Conservation (phyloP, 768 basidiomycete genomes). For the Hortiboletus campestris region DNA sequence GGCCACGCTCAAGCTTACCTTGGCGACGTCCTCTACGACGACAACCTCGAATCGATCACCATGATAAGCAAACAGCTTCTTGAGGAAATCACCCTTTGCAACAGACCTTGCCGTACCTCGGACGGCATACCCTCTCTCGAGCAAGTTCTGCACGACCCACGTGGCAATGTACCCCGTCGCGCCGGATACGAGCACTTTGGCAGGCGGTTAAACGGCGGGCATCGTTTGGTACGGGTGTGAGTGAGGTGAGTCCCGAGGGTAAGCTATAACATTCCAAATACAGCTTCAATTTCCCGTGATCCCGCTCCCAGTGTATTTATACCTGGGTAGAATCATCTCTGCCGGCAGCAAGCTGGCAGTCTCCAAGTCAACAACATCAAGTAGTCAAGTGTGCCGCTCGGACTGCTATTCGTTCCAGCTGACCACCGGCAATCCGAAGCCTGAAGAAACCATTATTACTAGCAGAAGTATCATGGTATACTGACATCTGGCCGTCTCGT, state of each 20-base stretch:
- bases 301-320: too few relatives aligned
- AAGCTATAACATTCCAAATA: background rate
- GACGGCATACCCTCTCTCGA: slow-evolving; percentile 61
- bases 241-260: background rate
- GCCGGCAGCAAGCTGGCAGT: too few relatives aligned
- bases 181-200: slow-evolving; percentile 31
- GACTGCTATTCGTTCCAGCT: too few relatives aligned
- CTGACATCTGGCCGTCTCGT: too few relatives aligned
- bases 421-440: too few relatives aligned
- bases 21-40: slow-evolving; percentile 67
- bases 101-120: slow-evolving; percentile 65
- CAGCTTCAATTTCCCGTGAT: too few relatives aligned
- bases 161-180: slow-evolving; percentile 25
- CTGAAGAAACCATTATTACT: too few relatives aligned
- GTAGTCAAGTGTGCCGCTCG: too few relatives aligned
- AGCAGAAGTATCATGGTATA: too few relatives aligned
- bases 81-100: slow-evolving; percentile 57
- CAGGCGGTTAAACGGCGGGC: slow-evolving; percentile 25
- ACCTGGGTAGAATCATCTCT: too few relatives aligned
- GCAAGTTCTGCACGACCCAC: slow-evolving; percentile 54
- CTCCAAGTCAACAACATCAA: too few relatives aligned
- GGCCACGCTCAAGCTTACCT: slow-evolving; percentile 34
- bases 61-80: slow-evolving; percentile 49
- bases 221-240: slow-evolving; percentile 4
- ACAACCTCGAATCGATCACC: slow-evolving; percentile 62